phyloP scores from a whole-genome alignment of 1,284 basidiomycete genomes.

The Phlebopus sp. region DNA sequence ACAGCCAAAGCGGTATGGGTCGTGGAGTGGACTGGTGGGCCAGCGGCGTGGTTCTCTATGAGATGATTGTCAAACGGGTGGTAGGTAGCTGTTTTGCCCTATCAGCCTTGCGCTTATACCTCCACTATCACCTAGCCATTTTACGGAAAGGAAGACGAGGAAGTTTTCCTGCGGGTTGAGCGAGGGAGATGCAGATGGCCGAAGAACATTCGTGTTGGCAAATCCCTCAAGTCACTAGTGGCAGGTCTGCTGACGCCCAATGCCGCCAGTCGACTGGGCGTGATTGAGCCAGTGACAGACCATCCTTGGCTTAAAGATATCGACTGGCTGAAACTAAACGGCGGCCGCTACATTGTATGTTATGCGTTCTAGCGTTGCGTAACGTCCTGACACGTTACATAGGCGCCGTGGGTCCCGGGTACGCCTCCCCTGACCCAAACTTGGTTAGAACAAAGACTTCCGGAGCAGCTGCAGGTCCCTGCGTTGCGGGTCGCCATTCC shows the following conservation, averaged over 20 bases:
- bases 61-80: constrained; percentile 65
- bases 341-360: constrained; percentile 42
- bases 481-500: constrained; percentile 21
- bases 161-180: constrained; percentile 24
- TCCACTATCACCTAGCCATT: constrained; percentile 31
- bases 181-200: constrained; percentile 37
- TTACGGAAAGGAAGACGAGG: constrained; percentile 24
- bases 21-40: constrained; percentile 76
- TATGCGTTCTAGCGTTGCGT: constrained; percentile 1
- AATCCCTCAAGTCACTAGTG: constrained; percentile 41
- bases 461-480: constrained; percentile 18
- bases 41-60: constrained; percentile 70
- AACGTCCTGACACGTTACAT: constrained; percentile 3
- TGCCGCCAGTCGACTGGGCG: constrained; percentile 39
- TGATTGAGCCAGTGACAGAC: constrained; percentile 29
- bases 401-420: constrained; percentile 34
- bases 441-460: constrained; percentile 29
- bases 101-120: background rate
- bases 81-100: constrained; percentile 31
- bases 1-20: constrained; percentile 42
- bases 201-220: constrained; percentile 31
- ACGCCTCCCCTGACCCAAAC: constrained; percentile 12
- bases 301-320: constrained; percentile 42
- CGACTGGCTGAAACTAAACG: constrained; percentile 43
- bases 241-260: constrained; percentile 37